Percentiles rank a stretch among this genome's conserved stretches.
Evolutionary conservation across 495 filamentous ascomycete genomes (phyloP).

Genomic region (Aspergillus nidulans): DNA sequence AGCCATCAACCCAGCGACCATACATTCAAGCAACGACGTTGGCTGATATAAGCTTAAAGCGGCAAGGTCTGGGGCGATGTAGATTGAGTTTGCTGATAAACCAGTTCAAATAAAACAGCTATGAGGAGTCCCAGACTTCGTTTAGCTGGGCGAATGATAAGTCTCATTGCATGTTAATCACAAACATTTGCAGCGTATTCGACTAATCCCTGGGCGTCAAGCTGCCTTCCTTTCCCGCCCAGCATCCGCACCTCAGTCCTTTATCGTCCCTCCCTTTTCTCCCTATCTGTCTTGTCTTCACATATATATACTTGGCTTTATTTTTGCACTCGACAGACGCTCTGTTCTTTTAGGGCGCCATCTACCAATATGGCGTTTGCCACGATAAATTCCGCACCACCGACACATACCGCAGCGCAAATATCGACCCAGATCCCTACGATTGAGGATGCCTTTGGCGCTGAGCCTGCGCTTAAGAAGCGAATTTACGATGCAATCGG

Average conservation of each 20-base stretch:
- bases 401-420: constrained; percentile 4
- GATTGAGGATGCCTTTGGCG: constrained; percentile 45
- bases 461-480: constrained; percentile 40
- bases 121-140: not conserved
- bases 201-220: not conserved
- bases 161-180: not conserved
- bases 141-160: constrained; percentile 3
- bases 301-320: constrained; percentile 10
- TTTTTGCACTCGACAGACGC: not conserved
- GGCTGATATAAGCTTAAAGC: no score
- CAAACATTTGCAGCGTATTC: not conserved
- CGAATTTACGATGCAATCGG: constrained; percentile 49
- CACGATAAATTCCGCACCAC: constrained; percentile 34
- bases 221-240: constrained; percentile 1
- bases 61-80: not conserved
- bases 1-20: no score
- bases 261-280: not conserved
- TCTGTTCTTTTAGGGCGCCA: not conserved
- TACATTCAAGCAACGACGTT: not conserved
- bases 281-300: not conserved
- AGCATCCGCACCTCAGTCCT: not conserved
- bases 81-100: not conserved
- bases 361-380: constrained; percentile 39
- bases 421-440: constrained; percentile 18
- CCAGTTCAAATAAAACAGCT: not conserved